These are phyloP conservation scores for Eragrostis tef DNA, from an alignment of 202 grass and related monocot species.

Conservation along the genomic window DNA sequence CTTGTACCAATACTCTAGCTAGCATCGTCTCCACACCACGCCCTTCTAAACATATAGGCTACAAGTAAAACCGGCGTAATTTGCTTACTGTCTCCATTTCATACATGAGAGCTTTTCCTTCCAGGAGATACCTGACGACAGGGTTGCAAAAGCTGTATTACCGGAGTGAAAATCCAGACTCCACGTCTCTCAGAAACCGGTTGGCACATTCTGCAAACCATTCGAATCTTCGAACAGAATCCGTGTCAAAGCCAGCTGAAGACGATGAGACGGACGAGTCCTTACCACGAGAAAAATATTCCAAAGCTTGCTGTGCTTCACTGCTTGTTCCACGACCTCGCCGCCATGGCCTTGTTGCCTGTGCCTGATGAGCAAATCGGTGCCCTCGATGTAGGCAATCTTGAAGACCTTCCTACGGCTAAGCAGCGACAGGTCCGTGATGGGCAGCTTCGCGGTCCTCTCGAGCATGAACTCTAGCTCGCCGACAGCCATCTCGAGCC, in stretches of 20 bases:
- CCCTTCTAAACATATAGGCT: neutral
- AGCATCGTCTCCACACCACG: neutral
- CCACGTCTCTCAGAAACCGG: neutral
- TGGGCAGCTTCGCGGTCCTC: neutral
- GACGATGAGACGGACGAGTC: neutral
- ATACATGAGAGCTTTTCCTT: neutral
- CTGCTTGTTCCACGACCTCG: neutral
- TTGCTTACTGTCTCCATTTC: neutral
- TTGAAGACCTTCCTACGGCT: neutral
- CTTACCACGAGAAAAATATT: neutral
- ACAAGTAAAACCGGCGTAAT: neutral
- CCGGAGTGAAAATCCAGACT: neutral
- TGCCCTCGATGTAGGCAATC: neutral
- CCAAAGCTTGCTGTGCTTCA: no score
- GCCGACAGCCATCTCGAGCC: slow-evolving; percentile 9
- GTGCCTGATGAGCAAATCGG: neutral
- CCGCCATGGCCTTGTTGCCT: neutral
- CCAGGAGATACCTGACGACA: no score
- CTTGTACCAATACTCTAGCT: neutral
- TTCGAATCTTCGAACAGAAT: neutral
- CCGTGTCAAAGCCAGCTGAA: neutral
- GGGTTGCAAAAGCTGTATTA: neutral
- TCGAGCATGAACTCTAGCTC: neutral
- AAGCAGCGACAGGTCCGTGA: no score
- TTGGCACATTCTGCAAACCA: neutral